These are phyloP conservation scores for Moesziomyces parantarcticus DNA, from an alignment of 1,284 basidiomycete genomes.

Conservation along the genomic window DNA sequence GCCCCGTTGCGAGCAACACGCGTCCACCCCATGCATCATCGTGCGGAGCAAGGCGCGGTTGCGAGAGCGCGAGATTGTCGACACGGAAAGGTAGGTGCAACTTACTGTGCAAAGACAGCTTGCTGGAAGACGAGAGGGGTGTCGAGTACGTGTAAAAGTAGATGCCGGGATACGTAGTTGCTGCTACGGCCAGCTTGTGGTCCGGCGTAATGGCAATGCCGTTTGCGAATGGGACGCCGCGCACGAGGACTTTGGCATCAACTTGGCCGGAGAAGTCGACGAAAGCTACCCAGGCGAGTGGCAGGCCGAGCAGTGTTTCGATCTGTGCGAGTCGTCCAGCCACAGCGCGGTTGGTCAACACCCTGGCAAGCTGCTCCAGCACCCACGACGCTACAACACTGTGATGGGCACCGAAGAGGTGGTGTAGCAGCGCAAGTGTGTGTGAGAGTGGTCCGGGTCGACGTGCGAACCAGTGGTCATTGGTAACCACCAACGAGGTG, in stretches of 20 bases:
- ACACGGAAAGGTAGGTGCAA: constrained; percentile 73
- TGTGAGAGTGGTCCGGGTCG: constrained; percentile 66
- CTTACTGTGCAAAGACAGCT: constrained; percentile 67
- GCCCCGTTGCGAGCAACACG: constrained; percentile 74
- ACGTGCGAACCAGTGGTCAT: constrained; percentile 77
- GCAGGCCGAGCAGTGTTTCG: constrained; percentile 74
- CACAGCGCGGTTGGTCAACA: not conserved
- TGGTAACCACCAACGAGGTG: constrained; percentile 76
- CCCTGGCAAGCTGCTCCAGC: not conserved
- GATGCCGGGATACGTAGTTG: constrained; percentile 72
- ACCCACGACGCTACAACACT: not conserved
- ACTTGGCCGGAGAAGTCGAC: constrained; percentile 36
- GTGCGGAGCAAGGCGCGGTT: constrained; percentile 3
- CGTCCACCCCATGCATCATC: constrained; percentile 48
- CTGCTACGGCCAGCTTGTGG: constrained; percentile 73
- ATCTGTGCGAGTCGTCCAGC: constrained; percentile 68
- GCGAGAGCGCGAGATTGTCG: constrained; percentile 75
- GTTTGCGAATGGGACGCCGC: constrained; percentile 76
- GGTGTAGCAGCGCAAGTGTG: constrained; percentile 4
- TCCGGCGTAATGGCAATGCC: constrained; percentile 74
- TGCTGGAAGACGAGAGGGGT: constrained; percentile 21
- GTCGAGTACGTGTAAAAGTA: constrained; percentile 72
- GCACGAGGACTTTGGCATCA: constrained; percentile 68
- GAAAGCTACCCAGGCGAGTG: constrained; percentile 72
- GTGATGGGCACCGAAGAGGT: not conserved